Percentiles rank a stretch among this genome's conserved stretches.
Conservation (phyloP, 371 early-diverging fungal species). For the Apophysomyces trapeziformis region DNA sequence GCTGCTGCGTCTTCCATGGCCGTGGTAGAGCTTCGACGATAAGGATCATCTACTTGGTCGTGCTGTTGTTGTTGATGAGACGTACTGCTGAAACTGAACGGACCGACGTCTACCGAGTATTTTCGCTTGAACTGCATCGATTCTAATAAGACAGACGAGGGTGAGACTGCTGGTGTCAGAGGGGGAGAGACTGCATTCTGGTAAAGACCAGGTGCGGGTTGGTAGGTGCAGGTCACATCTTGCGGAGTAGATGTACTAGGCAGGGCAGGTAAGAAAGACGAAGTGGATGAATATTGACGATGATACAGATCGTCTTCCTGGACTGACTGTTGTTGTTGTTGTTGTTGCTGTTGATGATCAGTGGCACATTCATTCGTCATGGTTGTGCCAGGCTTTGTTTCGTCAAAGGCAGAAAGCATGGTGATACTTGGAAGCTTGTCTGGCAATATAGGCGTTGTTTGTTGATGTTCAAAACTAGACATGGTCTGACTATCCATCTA, state of each 20-base stretch:
- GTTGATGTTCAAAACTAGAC: slow-evolving; percentile 26
- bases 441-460: slow-evolving; percentile 20
- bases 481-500: slow-evolving; percentile 5
- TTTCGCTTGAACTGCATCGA: slow-evolving; percentile 27
- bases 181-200: slow-evolving; percentile 34
- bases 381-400: slow-evolving; percentile 10
- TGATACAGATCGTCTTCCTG: slow-evolving; percentile 8
- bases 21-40: slow-evolving; percentile 20
- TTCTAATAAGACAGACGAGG: slow-evolving; percentile 27
- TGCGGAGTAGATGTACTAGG: slow-evolving; percentile 10
- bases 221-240: slow-evolving; percentile 9
- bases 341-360: neutral
- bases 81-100: slow-evolving; percentile 21
- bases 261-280: slow-evolving; percentile 18
- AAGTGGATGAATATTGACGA: slow-evolving; percentile 13
- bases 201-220: slow-evolving; percentile 15
- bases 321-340: slow-evolving; percentile 2
- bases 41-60: slow-evolving; percentile 14
- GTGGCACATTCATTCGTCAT: neutral
- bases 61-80: slow-evolving; percentile 1
- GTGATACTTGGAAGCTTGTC: slow-evolving; percentile 32
- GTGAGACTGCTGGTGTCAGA: slow-evolving; percentile 35
- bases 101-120: slow-evolving; percentile 28
- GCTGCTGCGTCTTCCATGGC: slow-evolving; percentile 15
- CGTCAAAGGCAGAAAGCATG: slow-evolving; percentile 21